Evolutionary conservation across 2,329 filamentous ascomycete genomes (phyloP).

Genomic region (Pseudogymnoascus sp.): DNA sequence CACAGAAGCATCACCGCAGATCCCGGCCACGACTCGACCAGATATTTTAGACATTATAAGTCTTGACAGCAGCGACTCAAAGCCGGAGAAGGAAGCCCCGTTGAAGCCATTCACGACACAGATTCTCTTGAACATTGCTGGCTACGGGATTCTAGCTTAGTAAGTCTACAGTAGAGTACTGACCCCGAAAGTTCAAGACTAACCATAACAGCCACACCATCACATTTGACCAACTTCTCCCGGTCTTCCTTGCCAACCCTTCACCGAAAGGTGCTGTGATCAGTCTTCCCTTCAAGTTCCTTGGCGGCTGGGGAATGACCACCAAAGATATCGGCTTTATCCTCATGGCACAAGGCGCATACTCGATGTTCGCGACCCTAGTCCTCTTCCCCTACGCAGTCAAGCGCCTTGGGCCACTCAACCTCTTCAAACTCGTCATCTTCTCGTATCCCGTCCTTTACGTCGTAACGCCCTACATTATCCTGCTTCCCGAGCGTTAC

Average conservation of each 20-base stretch:
- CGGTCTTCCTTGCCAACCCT: slow-evolving; percentile 65
- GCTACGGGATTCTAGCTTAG: slow-evolving; percentile 91
- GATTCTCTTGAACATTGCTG: slow-evolving; percentile 78
- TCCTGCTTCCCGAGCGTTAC: slow-evolving; percentile 66
- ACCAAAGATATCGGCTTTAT: slow-evolving; percentile 83
- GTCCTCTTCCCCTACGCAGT: slow-evolving; percentile 76
- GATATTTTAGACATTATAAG: slow-evolving; percentile 35
- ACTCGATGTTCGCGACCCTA: slow-evolving; percentile 75
- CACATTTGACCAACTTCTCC: slow-evolving; percentile 88
- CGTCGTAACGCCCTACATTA: slow-evolving; percentile 78
- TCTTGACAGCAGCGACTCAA: slow-evolving; percentile 21
- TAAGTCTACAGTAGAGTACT: slow-evolving; percentile 45
- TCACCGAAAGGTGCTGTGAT: slow-evolving; percentile 41
- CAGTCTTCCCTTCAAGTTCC: slow-evolving; percentile 75
- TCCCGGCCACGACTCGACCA: slow-evolving; percentile 32
- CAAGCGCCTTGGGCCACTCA: slow-evolving; percentile 66
- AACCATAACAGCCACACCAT: slow-evolving; percentile 71
- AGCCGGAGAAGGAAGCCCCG: slow-evolving; percentile 33
- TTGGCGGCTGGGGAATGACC: slow-evolving; percentile 74
- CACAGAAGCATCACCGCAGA: slow-evolving; percentile 46
- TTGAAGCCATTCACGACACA: slow-evolving; percentile 71
- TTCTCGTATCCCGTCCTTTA: slow-evolving; percentile 83
- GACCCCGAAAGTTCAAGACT: slow-evolving; percentile 14
- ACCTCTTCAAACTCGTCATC: slow-evolving; percentile 74
- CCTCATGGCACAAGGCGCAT: slow-evolving; percentile 78